Evolutionary conservation across 176 grass and related monocot genomes (phyloP).

Genomic region (Tillandsia fasciculata): DNA sequence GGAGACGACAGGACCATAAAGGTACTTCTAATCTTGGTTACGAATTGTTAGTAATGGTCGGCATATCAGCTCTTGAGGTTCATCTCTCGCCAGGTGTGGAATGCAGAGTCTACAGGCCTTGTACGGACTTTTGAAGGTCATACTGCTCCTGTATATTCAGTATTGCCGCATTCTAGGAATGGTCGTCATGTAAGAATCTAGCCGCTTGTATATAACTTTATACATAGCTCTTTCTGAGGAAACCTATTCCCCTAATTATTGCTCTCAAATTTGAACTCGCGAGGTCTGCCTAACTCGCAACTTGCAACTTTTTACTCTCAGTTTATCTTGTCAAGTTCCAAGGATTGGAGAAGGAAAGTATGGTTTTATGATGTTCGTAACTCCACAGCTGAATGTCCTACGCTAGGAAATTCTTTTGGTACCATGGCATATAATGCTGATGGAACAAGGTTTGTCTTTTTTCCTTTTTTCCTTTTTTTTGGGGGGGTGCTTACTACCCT

Average conservation of each 20-base stretch:
- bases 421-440: conserved; percentile 4
- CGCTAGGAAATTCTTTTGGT: conserved; percentile 6
- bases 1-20: conserved; percentile 24
- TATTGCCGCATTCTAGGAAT: conserved; percentile 15
- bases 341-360: conserved; percentile 20
- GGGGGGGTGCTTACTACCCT: neutral
- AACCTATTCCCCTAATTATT: neutral
- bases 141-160: conserved; percentile 16
- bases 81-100: conserved; percentile 6
- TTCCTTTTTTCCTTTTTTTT: neutral
- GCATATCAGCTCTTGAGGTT: neutral
- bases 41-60: neutral
- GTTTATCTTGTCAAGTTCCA: conserved; percentile 20
- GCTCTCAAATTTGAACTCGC: neutral
- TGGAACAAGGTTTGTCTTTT: neutral
- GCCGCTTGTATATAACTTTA: neutral
- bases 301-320: neutral
- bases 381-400: conserved; percentile 13
- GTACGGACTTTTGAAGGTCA: conserved; percentile 16
- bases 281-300: neutral
- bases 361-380: conserved; percentile 11
- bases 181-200: conserved; percentile 9
- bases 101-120: conserved; percentile 6
- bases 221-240: neutral
- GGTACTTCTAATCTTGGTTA: neutral